Conservation (phyloP, 768 basidiomycete genomes). For the Coprinopsis cinerea region DNA sequence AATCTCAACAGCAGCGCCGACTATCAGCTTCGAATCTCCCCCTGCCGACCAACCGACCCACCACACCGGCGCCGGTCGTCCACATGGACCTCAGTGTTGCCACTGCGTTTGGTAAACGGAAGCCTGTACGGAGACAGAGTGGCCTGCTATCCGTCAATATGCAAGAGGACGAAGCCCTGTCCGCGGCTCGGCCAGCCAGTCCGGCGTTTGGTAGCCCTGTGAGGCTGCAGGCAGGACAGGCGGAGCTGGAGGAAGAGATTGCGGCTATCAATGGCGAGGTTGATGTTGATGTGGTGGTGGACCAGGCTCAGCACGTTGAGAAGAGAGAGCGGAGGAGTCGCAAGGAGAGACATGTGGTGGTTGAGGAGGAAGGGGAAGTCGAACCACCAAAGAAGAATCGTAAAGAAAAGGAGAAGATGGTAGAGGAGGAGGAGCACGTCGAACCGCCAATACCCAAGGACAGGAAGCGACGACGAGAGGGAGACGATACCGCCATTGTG, state of each 20-base stretch:
- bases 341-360: slow-evolving; percentile 27
- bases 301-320: slow-evolving; percentile 26
- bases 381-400: slow-evolving; percentile 9
- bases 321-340: slow-evolving; percentile 47
- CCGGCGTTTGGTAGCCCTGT: slow-evolving; percentile 65
- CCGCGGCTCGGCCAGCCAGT: slow-evolving; percentile 53
- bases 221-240: slow-evolving; percentile 48
- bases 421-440: background rate
- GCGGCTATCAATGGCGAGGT: slow-evolving; percentile 28
- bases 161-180: slow-evolving; percentile 22
- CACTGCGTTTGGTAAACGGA: slow-evolving; percentile 23
- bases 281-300: slow-evolving; percentile 30
- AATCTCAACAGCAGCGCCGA: slow-evolving; percentile 41
- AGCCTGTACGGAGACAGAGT: slow-evolving; percentile 40
- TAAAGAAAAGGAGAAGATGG: slow-evolving; percentile 8
- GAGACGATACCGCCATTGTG: slow-evolving; percentile 25
- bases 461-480: slow-evolving; percentile 20
- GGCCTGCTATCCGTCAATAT: slow-evolving; percentile 48
- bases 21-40: slow-evolving; percentile 44
- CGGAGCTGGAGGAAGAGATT: slow-evolving; percentile 52
- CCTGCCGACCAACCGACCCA: slow-evolving; percentile 36
- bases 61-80: slow-evolving; percentile 28
- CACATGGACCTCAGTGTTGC: slow-evolving; percentile 21
- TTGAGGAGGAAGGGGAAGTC: slow-evolving; percentile 18
- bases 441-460: slow-evolving; percentile 12